A percentile compares a stretch with the other conserved stretches of the same genome.
Evolutionary conservation across 31 red algal genomes (phyloP).

Genomic region (Odonthalia washingtoniensis): DNA sequence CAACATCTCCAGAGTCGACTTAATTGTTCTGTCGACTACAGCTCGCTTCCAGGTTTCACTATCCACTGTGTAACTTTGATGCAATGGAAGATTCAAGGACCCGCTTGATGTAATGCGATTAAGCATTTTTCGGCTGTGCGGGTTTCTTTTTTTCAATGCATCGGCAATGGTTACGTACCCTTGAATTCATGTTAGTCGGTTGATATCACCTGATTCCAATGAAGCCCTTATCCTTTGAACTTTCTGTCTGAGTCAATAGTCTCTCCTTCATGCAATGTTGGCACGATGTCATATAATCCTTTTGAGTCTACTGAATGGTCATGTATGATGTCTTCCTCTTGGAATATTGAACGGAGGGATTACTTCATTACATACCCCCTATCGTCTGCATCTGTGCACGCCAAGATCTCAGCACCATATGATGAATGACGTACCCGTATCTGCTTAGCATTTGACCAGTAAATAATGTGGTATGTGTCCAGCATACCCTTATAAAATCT

Average conservation of each 20-base stretch:
- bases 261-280: neutral
- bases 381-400: neutral
- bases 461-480: neutral
- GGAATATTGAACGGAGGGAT: neutral
- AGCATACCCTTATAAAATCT: neutral
- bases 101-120: too few species aligned
- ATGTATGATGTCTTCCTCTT: neutral
- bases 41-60: too few species aligned
- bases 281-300: neutral
- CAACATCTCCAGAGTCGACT: too few species aligned
- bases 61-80: too few species aligned
- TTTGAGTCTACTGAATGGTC: neutral
- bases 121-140: neutral
- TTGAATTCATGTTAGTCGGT: neutral
- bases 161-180: neutral
- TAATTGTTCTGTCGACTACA: too few species aligned
- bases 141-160: neutral
- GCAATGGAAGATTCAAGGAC: too few species aligned
- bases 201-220: neutral
- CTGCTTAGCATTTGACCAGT: neutral
- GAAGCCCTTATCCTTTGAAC: conserved; percentile 2
- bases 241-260: neutral
- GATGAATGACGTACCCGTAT: neutral
- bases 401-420: too few species aligned
- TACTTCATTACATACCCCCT: neutral